Evolutionary conservation across 179 eudicot species (phyloP).

Genomic region (Patellifolia procumbens): DNA sequence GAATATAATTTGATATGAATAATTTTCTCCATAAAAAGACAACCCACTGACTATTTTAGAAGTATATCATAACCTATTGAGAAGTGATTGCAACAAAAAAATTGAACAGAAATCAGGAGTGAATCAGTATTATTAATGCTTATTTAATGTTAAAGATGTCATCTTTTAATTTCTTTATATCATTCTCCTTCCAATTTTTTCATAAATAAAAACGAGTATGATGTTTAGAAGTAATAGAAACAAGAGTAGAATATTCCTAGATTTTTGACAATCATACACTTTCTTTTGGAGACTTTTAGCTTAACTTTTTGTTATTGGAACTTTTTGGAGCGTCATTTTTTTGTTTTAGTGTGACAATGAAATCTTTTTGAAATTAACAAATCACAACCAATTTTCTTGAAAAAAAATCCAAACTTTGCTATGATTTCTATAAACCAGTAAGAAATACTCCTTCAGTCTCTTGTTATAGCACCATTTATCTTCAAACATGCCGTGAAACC

Average conservation of each 20-base stretch:
- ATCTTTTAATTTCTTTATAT: background rate
- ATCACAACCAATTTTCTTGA: too few species aligned
- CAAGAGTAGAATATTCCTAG: background rate
- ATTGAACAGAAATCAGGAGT: too few species aligned
- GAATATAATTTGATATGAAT: too few species aligned
- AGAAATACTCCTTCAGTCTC: background rate
- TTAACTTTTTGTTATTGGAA: background rate
- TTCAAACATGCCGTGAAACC: too few species aligned
- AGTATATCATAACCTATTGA: too few species aligned
- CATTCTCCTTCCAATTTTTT: background rate
- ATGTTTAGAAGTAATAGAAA: background rate
- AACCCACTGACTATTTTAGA: too few species aligned
- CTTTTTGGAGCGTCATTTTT: background rate
- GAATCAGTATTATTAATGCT: too few species aligned
- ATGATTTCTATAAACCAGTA: background rate
- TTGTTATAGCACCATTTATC: too few species aligned
- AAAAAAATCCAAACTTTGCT: slow-evolving; percentile 6
- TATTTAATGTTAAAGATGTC: too few species aligned
- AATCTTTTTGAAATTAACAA: background rate
- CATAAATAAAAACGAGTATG: background rate
- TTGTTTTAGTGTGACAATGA: background rate
- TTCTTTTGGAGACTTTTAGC: background rate
- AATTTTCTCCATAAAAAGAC: too few species aligned
- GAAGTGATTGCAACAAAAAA: too few species aligned
- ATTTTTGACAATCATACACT: background rate